These are phyloP conservation scores for Terana coerulea DNA, from an alignment of 768 basidiomycete genomes.

Conservation along the genomic window DNA sequence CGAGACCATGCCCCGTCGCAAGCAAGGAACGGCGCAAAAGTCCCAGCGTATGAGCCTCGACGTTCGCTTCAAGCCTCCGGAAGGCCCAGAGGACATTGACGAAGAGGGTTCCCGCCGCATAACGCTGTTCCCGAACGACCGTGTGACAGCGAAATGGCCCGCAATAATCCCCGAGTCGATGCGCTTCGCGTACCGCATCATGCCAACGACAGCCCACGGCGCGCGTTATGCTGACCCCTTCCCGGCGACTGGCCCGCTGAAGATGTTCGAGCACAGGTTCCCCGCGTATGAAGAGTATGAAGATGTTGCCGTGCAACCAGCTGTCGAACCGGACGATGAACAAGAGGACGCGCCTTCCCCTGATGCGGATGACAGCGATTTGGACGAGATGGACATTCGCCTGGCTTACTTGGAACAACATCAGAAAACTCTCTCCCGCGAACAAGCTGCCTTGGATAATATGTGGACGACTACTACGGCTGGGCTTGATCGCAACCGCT, in stretches of 20 bases:
- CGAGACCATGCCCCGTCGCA: not conserved
- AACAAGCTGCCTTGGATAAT: too few species aligned
- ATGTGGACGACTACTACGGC: too few species aligned
- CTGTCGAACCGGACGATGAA: too few species aligned
- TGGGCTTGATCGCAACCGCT: too few species aligned
- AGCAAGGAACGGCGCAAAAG: not conserved
- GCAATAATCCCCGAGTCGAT: conserved; percentile 33
- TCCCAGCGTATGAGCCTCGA: not conserved
- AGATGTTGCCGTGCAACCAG: too few species aligned
- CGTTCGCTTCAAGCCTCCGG: not conserved
- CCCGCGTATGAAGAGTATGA: not conserved
- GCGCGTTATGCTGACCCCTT: not conserved
- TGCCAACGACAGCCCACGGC: not conserved
- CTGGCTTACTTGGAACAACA: too few species aligned
- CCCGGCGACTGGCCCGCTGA: conserved; percentile 1
- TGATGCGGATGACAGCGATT: not conserved
- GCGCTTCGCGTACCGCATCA: conserved; percentile 13
- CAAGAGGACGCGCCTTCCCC: too few species aligned
- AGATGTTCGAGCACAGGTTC: conserved; percentile 8
- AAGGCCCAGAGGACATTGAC: not conserved
- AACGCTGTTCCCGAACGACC: not conserved
- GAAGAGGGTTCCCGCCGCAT: not conserved
- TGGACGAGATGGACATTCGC: too few species aligned
- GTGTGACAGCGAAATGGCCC: conserved; percentile 26
- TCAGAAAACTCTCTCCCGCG: too few species aligned